These are phyloP conservation scores for Neopestalotiopsis sp. DNA, from an alignment of 2,329 filamentous ascomycete genomes.

Conservation along the genomic window DNA sequence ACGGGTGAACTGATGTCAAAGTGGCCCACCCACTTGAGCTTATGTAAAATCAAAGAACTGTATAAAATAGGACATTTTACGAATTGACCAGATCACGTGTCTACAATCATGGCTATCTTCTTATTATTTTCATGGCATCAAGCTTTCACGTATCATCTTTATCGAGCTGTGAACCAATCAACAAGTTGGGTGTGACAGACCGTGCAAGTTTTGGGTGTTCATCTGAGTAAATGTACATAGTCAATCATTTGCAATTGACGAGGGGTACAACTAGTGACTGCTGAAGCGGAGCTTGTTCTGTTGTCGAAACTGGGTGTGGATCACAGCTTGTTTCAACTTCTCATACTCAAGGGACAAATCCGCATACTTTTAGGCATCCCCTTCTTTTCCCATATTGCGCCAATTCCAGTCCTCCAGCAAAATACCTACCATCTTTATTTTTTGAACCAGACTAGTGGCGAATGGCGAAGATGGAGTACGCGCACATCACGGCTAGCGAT, in stretches of 20 bases:
- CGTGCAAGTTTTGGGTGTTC: too few relatives aligned
- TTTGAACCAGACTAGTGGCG: neutral
- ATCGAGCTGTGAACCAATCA: neutral
- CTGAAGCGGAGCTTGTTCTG: constrained; percentile 4
- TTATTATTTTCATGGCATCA: neutral
- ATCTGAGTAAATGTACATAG: neutral
- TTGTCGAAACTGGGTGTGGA: neutral
- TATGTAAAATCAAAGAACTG: constrained; percentile 6
- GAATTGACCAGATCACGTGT: neutral
- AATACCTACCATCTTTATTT: neutral
- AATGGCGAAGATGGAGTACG: constrained; percentile 33
- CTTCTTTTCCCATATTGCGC: neutral
- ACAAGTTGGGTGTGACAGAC: too few relatives aligned
- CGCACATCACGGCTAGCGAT: constrained; percentile 36
- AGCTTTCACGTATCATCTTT: neutral
- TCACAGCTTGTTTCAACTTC: constrained; percentile 9
- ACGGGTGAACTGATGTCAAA: neutral
- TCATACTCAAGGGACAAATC: neutral
- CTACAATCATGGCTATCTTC: neutral
- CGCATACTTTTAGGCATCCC: neutral
- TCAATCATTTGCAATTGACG: neutral
- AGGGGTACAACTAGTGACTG: neutral
- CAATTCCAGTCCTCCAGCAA: neutral
- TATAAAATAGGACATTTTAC: constrained; percentile 1
- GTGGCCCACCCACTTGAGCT: neutral